Evolutionary conservation across 768 basidiomycete genomes (phyloP).

Genomic region (Hortiboletus flavorubellus): DNA sequence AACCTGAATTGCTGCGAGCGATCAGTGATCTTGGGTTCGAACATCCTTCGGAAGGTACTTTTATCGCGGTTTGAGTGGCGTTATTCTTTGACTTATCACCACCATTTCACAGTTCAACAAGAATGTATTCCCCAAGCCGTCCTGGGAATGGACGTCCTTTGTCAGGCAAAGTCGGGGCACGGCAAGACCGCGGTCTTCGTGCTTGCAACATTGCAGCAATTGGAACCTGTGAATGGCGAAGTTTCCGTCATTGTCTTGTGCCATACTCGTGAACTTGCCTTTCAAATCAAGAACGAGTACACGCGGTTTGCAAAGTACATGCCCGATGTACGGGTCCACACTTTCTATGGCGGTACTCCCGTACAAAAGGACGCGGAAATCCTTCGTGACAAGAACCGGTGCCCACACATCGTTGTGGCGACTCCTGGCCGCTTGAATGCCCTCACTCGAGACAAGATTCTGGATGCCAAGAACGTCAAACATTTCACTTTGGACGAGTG

Average conservation of each 20-base stretch:
- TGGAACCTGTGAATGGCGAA: constrained; percentile 97
- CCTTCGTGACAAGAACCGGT: constrained; percentile 93
- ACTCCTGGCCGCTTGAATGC: constrained; percentile 98
- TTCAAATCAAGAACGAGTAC: constrained; percentile 99
- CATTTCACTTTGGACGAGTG: constrained; percentile 99
- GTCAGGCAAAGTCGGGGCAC: constrained; percentile 98
- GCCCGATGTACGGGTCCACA: constrained; percentile 96
- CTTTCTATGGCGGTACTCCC: constrained; percentile 96
- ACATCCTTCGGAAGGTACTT: constrained; percentile 95
- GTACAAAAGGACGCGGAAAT: constrained; percentile 92
- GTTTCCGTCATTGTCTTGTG: constrained; percentile 97
- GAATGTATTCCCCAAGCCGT: constrained; percentile 99
- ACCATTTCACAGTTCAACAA: constrained; percentile 76
- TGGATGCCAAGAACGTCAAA: constrained; percentile 95
- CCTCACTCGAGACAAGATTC: constrained; percentile 88
- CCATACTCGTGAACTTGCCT: constrained; percentile 98
- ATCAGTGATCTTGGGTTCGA: constrained; percentile 99
- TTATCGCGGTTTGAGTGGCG: not conserved
- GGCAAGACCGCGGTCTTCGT: constrained; percentile 99
- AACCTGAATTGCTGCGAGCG: constrained; percentile 93
- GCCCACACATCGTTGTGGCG: constrained; percentile 98
- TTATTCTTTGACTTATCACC: not conserved
- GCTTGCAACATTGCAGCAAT: constrained; percentile 93
- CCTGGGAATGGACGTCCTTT: constrained; percentile 98
- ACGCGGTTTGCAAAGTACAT: constrained; percentile 99